Percentiles rank a stretch among this genome's conserved stretches.
These are phyloP conservation scores for Crithidia fasciculata DNA, from an alignment of 208 protist species.

Conservation along the genomic window DNA sequence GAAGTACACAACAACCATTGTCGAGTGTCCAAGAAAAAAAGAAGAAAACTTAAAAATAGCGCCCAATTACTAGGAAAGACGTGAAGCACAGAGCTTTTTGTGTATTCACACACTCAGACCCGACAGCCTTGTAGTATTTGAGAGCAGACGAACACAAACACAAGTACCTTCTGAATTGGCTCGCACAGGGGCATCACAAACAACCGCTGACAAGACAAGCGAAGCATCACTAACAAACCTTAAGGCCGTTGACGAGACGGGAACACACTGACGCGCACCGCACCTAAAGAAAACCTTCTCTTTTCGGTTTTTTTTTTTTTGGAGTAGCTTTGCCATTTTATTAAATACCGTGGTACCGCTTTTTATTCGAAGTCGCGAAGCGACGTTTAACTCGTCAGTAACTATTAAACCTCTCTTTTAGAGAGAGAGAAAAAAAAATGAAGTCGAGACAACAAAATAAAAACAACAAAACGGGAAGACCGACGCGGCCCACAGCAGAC, in stretches of 20 bases:
- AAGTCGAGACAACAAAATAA: background rate
- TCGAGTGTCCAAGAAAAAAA: background rate
- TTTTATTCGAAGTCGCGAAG: conserved; percentile 4
- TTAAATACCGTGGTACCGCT: background rate
- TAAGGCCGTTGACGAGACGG: no score
- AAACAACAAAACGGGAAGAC: background rate
- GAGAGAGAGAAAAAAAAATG: background rate
- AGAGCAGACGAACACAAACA: no score
- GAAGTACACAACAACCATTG: no score
- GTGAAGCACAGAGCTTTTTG: no score
- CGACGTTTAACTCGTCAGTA: background rate
- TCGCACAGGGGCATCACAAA: no score
- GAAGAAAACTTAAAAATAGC: background rate
- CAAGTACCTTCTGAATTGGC: no score
- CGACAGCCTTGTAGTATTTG: no score
- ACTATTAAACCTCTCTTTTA: background rate
- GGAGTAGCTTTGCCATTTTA: background rate
- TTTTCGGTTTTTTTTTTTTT: background rate
- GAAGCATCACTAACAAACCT: no score
- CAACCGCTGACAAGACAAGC: no score
- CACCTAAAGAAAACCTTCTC: background rate
- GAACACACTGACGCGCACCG: background rate
- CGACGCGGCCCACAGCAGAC: no score
- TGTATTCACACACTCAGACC: no score
- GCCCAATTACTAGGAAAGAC: no score